A percentile compares a stretch with the other conserved stretches of the same genome.
Evolutionary conservation across 352 stramenopile species (phyloP).

Genomic region (Phytophthora aleatoria): DNA sequence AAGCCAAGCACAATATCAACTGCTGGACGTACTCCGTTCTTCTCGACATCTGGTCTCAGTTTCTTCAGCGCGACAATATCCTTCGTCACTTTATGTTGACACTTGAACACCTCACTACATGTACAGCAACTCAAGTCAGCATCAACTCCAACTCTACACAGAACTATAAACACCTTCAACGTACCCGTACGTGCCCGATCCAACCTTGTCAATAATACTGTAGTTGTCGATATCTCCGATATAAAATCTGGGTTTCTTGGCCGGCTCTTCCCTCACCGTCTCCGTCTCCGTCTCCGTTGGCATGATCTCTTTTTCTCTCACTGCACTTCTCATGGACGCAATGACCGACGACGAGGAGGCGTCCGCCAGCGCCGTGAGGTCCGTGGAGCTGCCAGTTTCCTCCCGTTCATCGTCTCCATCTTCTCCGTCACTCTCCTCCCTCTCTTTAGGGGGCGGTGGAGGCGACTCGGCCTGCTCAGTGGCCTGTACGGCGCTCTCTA

Average conservation of each 20-base stretch:
- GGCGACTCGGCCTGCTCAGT: background rate
- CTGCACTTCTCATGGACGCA: conserved; percentile 69
- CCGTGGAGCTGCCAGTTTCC: conserved; percentile 2
- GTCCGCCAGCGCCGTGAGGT: conserved; percentile 15
- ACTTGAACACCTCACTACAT: conserved; percentile 87
- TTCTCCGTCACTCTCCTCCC: conserved; percentile 35
- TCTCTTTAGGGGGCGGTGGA: conserved; percentile 6
- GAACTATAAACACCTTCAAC: conserved; percentile 12
- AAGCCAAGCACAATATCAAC: background rate
- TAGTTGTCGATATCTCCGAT: conserved; percentile 88
- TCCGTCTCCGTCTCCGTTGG: conserved; percentile 33
- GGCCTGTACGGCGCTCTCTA: conserved; percentile 23
- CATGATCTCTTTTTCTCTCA: conserved; percentile 79
- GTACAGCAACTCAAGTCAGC: conserved; percentile 6
- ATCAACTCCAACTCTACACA: background rate
- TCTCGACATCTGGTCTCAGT: conserved; percentile 81
- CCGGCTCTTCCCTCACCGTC: conserved; percentile 37
- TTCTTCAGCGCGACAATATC: conserved; percentile 90
- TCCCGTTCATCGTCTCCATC: conserved; percentile 38
- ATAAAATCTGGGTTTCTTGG: conserved; percentile 71
- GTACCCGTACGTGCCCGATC: conserved; percentile 86
- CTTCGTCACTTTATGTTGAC: conserved; percentile 86
- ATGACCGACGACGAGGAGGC: conserved; percentile 64
- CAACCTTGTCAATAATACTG: conserved; percentile 89
- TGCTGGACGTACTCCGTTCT: conserved; percentile 70